These are phyloP conservation scores for Populus davidiana DNA, from an alignment of 345 rosid species.

Conservation along the genomic window DNA sequence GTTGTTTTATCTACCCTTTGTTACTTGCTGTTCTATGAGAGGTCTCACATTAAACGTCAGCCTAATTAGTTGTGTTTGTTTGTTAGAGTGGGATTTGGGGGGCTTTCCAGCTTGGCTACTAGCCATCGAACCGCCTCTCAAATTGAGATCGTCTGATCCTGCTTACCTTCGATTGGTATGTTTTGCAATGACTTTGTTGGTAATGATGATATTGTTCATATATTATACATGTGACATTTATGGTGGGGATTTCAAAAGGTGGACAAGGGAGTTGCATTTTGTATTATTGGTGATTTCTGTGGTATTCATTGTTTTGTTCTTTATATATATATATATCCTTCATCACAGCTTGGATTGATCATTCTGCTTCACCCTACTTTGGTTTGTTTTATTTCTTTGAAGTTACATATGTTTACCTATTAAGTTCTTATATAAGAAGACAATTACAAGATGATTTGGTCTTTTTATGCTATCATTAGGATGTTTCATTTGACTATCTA, in stretches of 20 bases:
- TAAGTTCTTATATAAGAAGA: neutral
- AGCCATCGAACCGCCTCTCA: conserved; percentile 59
- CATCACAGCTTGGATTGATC: neutral
- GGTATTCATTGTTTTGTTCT: neutral
- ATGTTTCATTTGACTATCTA: neutral
- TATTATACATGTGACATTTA: neutral
- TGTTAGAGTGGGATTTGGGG: conserved; percentile 93
- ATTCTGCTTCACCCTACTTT: neutral
- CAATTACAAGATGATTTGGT: neutral
- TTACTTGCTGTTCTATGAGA: neutral
- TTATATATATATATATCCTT: neutral
- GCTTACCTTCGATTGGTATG: conserved; percentile 67
- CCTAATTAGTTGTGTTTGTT: neutral
- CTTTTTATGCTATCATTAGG: neutral
- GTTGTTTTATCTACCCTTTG: conserved; percentile 30
- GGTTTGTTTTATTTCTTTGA: neutral
- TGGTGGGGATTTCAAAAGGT: neutral
- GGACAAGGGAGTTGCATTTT: neutral
- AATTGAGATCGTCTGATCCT: conserved; percentile 74
- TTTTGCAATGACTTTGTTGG: neutral
- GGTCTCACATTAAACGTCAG: too few relatives aligned
- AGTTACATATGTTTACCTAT: neutral
- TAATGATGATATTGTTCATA: neutral
- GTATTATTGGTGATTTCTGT: neutral
- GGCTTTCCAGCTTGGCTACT: conserved; percentile 95